Base-by-base conservation (phyloP, 1,284 basidiomycete species). In the Grifola frondosa region DNA sequence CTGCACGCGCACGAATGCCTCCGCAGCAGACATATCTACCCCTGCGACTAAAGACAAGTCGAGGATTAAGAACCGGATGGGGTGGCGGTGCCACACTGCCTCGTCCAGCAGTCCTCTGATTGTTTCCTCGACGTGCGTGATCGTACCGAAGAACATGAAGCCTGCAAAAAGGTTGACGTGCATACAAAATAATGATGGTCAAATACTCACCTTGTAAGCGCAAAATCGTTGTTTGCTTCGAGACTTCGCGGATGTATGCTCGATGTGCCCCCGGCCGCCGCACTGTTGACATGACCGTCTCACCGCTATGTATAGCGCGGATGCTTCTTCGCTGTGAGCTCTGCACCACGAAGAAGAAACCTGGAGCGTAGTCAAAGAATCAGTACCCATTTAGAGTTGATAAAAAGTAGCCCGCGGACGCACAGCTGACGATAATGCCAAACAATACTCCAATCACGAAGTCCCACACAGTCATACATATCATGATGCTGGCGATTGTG, bases 61-160 rank as follows among this genome's bases (percentile, higher is more conserved):
- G 41, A 96, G 74, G 10, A 95, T 74, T 30, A 97, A 77, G 73
- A 97, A 99, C 1, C 91, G 84, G 29, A 98, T 84, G 0, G 94
- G 93, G 40, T 84, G 84, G 23, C 75, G 72, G 32, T 81, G 72
- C 85, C 93, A 97, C 11, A 78, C 71, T 0, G 84, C 80, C 6
- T 78, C 78, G 43, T 90, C 81, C 17, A 97, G 78, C 16, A 93
- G 74, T 13, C 75, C 68, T 6, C 87, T 78, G 32, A 93, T 86
- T 1, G 86, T 74, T 53, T 87, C 85, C 64, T 97, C 94, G 44
- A 97, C 91, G 31, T 84, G 74, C 1, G 86, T 77, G 57, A 97
- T 96, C 0, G 94, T 97, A 5, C 97, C 96, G 64, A 99, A 99
- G 77, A 98, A 99, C 26, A 99, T 73, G 69, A 92, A 94, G 0